Evolutionary conservation across 2,329 filamentous ascomycete genomes (phyloP).

Genomic region (Verticillium zaregamsianum): DNA sequence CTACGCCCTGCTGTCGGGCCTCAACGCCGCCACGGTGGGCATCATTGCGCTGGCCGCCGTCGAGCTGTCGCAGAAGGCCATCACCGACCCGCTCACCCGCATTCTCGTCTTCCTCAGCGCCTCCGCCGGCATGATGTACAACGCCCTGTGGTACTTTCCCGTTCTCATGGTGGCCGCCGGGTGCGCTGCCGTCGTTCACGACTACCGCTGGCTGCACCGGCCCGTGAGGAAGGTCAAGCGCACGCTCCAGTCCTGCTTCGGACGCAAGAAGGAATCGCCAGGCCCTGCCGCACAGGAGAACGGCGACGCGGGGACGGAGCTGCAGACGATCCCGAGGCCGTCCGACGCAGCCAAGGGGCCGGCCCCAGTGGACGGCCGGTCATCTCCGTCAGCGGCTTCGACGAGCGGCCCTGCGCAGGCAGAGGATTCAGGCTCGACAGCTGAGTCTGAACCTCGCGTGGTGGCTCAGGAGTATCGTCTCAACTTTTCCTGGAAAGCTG

Average conservation of each 20-base stretch:
- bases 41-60: slow-evolving; percentile 68
- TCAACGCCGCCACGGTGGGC: slow-evolving; percentile 70
- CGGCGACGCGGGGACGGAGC: neutral
- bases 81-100: slow-evolving; percentile 60
- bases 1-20: slow-evolving; percentile 66
- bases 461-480: slow-evolving; percentile 28
- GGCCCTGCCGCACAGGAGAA: slow-evolving; percentile 3
- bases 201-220: slow-evolving; percentile 47
- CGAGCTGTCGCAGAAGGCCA: slow-evolving; percentile 61
- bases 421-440: neutral
- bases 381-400: neutral
- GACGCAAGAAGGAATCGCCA: neutral
- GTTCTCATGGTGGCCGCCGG: slow-evolving; percentile 56
- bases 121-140: slow-evolving; percentile 64
- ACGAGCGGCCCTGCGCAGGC: neutral
- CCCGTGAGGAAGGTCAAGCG: slow-evolving; percentile 13
- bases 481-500: slow-evolving; percentile 40
- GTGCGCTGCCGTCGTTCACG: slow-evolving; percentile 47
- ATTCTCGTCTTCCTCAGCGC: slow-evolving; percentile 60
- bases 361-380: neutral
- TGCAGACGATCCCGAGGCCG: neutral
- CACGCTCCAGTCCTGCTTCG: neutral
- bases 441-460: slow-evolving; percentile 16
- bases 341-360: neutral
- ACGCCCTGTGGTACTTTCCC: slow-evolving; percentile 72